phyloP scores from a whole-genome alignment of 169 alveolate species.

The Cryptosporidium xiaoi region DNA sequence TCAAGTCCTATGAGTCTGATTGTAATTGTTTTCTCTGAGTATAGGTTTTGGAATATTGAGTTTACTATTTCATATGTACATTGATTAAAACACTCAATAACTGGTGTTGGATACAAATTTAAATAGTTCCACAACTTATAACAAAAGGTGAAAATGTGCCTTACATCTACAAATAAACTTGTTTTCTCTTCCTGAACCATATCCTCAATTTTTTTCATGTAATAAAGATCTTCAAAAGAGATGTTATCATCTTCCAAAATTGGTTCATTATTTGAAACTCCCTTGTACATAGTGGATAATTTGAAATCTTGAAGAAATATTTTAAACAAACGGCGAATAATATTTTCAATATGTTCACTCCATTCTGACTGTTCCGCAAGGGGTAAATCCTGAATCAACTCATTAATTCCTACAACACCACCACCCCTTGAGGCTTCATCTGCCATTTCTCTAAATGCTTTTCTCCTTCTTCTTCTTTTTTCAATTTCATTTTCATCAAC shows the following conservation, averaged over 20 bases:
- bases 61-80: slow-evolving; percentile 82
- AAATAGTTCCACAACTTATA: slow-evolving; percentile 68
- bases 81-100: slow-evolving; percentile 74
- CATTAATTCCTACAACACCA: slow-evolving; percentile 80
- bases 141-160: slow-evolving; percentile 78
- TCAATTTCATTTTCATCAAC: slow-evolving; percentile 42
- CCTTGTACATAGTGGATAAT: slow-evolving; percentile 71
- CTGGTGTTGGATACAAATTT: slow-evolving; percentile 70
- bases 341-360: slow-evolving; percentile 85
- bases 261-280: slow-evolving; percentile 74
- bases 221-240: slow-evolving; percentile 77
- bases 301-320: slow-evolving; percentile 76
- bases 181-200: slow-evolving; percentile 87
- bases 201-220: slow-evolving; percentile 83
- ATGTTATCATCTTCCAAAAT: slow-evolving; percentile 45
- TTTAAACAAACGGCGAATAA: slow-evolving; percentile 78
- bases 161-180: slow-evolving; percentile 83
- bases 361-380: slow-evolving; percentile 86
- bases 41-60: slow-evolving; percentile 84
- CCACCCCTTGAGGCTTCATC: slow-evolving; percentile 83
- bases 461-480: slow-evolving; percentile 79
- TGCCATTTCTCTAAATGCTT: slow-evolving; percentile 62
- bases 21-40: slow-evolving; percentile 84
- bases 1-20: slow-evolving; percentile 83
- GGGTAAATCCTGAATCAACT: slow-evolving; percentile 68